These are phyloP conservation scores for Termitomyces sp. DNA, from an alignment of 768 basidiomycete genomes.

Conservation along the genomic window DNA sequence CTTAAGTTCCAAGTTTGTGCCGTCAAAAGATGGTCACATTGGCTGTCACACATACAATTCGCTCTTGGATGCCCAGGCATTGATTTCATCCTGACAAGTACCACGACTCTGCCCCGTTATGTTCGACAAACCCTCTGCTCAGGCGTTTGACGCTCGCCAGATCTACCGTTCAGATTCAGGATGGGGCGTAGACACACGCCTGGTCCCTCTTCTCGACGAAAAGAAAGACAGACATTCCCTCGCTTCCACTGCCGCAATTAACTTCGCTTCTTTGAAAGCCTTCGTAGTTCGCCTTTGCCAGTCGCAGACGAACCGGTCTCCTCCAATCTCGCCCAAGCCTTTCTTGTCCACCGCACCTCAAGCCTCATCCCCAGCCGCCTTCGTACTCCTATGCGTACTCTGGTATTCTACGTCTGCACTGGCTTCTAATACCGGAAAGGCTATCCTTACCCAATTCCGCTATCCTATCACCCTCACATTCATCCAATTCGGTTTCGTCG, in stretches of 20 bases:
- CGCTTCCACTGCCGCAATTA: conserved; percentile 16
- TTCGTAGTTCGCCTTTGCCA: conserved; percentile 18
- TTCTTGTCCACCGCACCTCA: conserved; percentile 24
- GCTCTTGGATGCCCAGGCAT: conserved; percentile 9
- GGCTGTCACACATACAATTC: background rate
- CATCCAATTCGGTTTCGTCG: conserved; percentile 95
- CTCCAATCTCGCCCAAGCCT: conserved; percentile 17
- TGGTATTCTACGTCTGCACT: conserved; percentile 95
- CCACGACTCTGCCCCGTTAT: conserved; percentile 12
- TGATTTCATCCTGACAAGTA: conserved; percentile 4
- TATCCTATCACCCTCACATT: conserved; percentile 97
- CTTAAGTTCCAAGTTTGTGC: background rate
- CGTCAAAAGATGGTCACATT: conserved; percentile 11
- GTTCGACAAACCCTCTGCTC: conserved; percentile 16
- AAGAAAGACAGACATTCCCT: conserved; percentile 26
- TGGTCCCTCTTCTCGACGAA: conserved; percentile 25
- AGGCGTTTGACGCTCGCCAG: conserved; percentile 20
- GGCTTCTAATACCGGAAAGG: conserved; percentile 95
- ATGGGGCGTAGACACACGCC: conserved; percentile 25
- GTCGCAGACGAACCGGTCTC: conserved; percentile 21
- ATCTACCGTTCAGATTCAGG: conserved; percentile 13
- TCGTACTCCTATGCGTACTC: conserved; percentile 76
- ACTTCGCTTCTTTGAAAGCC: conserved; percentile 21
- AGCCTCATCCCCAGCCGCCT: conserved; percentile 36
- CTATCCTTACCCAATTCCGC: conserved; percentile 86